Percentiles rank a stretch among this genome's conserved stretches.
Conservation (phyloP, 345 rosid genomes). For the Dipteronia dyeriana region DNA sequence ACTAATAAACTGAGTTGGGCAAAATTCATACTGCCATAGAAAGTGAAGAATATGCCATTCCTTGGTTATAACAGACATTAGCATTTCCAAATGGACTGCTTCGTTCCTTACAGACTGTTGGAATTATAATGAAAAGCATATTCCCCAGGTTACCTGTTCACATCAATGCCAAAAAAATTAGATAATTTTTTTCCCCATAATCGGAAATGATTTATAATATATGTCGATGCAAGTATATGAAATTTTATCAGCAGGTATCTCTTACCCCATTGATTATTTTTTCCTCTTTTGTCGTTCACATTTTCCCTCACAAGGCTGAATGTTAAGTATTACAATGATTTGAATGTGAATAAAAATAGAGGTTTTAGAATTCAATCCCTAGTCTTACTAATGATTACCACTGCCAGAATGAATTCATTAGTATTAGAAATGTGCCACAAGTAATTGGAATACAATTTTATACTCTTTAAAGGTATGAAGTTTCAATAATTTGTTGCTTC, state of each 20-base stretch:
- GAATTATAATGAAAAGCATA: conserved; percentile 37
- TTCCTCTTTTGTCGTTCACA: no score
- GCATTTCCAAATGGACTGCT: conserved; percentile 36
- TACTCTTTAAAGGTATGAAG: no score
- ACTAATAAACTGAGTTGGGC: background rate
- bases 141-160: conserved; percentile 38
- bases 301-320: no score
- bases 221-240: background rate
- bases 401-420: background rate
- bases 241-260: background rate
- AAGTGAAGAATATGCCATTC: conserved; percentile 37
- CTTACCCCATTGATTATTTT: background rate
- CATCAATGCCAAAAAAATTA: background rate
- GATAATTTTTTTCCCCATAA: background rate
- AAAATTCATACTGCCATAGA: conserved; percentile 41
- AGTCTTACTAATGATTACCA: background rate
- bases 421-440: background rate
- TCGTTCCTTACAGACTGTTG: conserved; percentile 32
- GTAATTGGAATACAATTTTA: no score
- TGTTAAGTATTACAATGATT: background rate
- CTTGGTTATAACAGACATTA: conserved; percentile 24
- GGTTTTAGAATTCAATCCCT: background rate
- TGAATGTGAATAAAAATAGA: no score
- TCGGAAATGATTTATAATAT: background rate
- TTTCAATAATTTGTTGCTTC: no score